These are phyloP conservation scores for Teunomyces gatunensis DNA, from an alignment of 805 yeast species.

Conservation along the genomic window DNA sequence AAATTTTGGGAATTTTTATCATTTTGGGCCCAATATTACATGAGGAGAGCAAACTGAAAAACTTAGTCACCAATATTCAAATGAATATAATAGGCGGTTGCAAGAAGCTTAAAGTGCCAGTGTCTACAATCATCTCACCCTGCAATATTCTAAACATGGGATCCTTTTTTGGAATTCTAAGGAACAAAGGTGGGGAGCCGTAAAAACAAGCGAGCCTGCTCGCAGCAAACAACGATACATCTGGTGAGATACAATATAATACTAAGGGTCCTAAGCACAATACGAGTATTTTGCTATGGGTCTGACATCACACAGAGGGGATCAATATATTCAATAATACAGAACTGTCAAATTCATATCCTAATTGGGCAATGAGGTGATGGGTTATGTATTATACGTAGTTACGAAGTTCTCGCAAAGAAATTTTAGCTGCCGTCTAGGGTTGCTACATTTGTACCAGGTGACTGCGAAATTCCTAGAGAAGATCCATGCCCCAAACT, in stretches of 20 bases:
- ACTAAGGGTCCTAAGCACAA: neutral
- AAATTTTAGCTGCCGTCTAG: neutral
- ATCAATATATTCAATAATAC: neutral
- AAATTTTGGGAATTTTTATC: too few relatives aligned
- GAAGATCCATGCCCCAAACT: neutral
- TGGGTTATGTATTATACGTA: neutral
- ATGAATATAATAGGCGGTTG: too few relatives aligned
- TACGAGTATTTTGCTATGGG: neutral
- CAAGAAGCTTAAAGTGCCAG: too few relatives aligned
- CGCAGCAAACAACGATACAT: neutral
- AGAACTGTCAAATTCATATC: neutral
- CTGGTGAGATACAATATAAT: neutral
- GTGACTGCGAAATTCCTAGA: neutral
- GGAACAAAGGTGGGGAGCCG: neutral
- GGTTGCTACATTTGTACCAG: neutral
- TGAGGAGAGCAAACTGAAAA: too few relatives aligned
- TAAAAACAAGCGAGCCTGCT: neutral
- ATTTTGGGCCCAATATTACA: too few relatives aligned
- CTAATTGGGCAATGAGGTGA: neutral
- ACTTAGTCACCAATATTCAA: too few relatives aligned
- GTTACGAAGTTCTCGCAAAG: neutral
- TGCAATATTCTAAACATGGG: too few relatives aligned
- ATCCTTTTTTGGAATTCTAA: too few relatives aligned
- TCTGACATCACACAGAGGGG: neutral
- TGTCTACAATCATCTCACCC: too few relatives aligned